A percentile compares a stretch with the other conserved stretches of the same genome.
Conservation (phyloP, 2,329 filamentous ascomycete genomes). For the Pseudocercospora fuligena region DNA sequence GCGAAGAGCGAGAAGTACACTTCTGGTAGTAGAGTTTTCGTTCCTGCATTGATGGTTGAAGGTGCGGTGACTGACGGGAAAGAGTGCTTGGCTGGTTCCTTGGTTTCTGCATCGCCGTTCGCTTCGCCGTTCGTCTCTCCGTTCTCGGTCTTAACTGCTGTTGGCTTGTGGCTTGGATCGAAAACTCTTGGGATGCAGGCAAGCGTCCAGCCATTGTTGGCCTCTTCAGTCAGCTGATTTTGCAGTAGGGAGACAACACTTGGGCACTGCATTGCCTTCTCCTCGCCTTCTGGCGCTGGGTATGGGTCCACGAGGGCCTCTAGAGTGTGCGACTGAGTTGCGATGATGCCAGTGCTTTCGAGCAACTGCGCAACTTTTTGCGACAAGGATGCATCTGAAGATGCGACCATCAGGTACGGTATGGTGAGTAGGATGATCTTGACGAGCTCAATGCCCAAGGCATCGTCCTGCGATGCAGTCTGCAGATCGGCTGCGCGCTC, state of each 20-base stretch:
- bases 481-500: constrained; percentile 88
- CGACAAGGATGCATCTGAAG: constrained; percentile 67
- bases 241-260: constrained; percentile 83
- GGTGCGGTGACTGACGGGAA: constrained; percentile 80
- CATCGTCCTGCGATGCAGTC: constrained; percentile 90
- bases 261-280: constrained; percentile 66
- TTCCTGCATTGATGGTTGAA: constrained; percentile 72
- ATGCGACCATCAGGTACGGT: constrained; percentile 82
- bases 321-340: constrained; percentile 81
- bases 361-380: constrained; percentile 78
- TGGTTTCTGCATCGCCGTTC: constrained; percentile 64
- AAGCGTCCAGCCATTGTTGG: constrained; percentile 75
- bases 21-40: constrained; percentile 83
- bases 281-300: constrained; percentile 60
- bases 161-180: constrained; percentile 42
- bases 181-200: constrained; percentile 64
- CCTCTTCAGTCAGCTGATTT: constrained; percentile 80
- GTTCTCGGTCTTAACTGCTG: constrained; percentile 22
- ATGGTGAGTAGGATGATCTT: constrained; percentile 96
- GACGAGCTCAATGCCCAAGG: constrained; percentile 79
- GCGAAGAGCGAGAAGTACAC: constrained; percentile 92
- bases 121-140: constrained; percentile 60
- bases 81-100: constrained; percentile 63
- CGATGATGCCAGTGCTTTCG: constrained; percentile 94
- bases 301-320: constrained; percentile 89